phyloP scores from a whole-genome alignment of 169 alveolate species.

The Plasmodium blacklocki region DNA sequence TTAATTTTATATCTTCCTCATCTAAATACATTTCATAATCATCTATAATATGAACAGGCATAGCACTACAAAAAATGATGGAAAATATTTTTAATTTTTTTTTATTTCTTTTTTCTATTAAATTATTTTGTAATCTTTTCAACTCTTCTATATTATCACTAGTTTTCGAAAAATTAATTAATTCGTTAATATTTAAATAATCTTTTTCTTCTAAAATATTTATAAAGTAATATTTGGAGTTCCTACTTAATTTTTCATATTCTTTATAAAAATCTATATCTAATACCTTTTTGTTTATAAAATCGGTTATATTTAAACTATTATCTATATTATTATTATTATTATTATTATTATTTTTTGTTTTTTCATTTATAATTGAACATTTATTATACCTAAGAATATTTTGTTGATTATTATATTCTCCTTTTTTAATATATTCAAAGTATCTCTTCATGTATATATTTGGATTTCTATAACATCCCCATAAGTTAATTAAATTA shows the following conservation, averaged over 20 bases:
- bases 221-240: constrained; percentile 16
- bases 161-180: constrained; percentile 36
- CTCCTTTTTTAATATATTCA: constrained; percentile 14
- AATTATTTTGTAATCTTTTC: not conserved
- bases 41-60: constrained; percentile 41
- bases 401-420: not conserved
- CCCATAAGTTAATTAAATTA: constrained; percentile 54
- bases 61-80: constrained; percentile 39
- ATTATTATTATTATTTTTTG: not conserved
- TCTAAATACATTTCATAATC: constrained; percentile 20
- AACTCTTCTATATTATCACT: constrained; percentile 7
- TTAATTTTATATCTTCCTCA: constrained; percentile 12
- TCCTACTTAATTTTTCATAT: constrained; percentile 21
- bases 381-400: not conserved
- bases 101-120: constrained; percentile 9
- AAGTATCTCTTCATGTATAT: constrained; percentile 49
- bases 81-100: constrained; percentile 27
- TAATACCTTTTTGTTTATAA: constrained; percentile 33
- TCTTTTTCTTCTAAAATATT: constrained; percentile 31
- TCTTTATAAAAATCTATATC: constrained; percentile 49
- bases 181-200: constrained; percentile 38
- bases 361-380: too few species aligned
- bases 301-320: constrained; percentile 44
- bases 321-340: not conserved
- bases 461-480: constrained; percentile 21